Percentiles rank a stretch among this genome's conserved stretches.
These are phyloP conservation scores for Nidularia pulvinata DNA, from an alignment of 768 basidiomycete genomes.

Conservation along the genomic window DNA sequence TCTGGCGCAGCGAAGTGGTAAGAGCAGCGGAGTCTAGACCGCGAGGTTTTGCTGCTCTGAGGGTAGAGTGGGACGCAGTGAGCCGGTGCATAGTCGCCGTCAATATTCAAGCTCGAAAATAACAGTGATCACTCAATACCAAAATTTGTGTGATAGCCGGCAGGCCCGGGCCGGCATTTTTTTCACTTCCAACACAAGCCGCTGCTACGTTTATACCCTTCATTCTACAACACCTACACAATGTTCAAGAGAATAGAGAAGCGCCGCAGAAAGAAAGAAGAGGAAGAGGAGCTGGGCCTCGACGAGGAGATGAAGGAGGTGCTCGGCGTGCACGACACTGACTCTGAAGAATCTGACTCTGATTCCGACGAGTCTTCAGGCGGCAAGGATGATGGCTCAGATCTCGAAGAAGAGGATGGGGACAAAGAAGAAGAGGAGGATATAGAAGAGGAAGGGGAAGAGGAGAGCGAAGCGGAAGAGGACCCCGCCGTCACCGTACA, in stretches of 20 bases:
- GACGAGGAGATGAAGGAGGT: conserved; percentile 64
- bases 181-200: neutral
- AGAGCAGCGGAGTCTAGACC: no score
- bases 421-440: conserved; percentile 15
- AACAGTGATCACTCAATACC: no score
- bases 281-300: conserved; percentile 65
- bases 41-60: no score
- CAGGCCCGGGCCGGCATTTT: neutral
- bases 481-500: conserved; percentile 49
- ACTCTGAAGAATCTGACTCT: conserved; percentile 72
- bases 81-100: no score
- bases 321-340: conserved; percentile 71
- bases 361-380: conserved; percentile 24
- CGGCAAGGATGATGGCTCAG: conserved; percentile 12
- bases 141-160: no score
- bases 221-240: no score
- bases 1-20: no score
- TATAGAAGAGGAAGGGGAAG: conserved; percentile 18
- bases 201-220: no score
- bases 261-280: conserved; percentile 59
- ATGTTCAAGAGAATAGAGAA: conserved; percentile 87
- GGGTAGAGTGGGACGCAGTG: no score
- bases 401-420: conserved; percentile 21
- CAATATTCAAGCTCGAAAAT: no score
- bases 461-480: conserved; percentile 24